These are phyloP conservation scores for Mollisia scopiformis DNA, from an alignment of 2,329 filamentous ascomycete species.

Conservation along the genomic window DNA sequence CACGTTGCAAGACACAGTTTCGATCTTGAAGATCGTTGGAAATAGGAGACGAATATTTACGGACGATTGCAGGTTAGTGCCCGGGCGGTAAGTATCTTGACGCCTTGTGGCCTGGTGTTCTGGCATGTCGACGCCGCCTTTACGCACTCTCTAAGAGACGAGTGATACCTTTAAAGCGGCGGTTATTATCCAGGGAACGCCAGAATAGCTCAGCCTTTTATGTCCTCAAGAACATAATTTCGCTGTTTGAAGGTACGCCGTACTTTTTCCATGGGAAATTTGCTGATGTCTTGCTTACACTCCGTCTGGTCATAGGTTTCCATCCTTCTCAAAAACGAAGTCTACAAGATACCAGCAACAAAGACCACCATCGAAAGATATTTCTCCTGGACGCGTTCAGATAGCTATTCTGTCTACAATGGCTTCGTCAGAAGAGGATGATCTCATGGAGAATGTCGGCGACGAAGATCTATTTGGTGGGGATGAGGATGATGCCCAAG, in stretches of 20 bases:
- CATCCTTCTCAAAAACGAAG: neutral
- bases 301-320: too few species aligned
- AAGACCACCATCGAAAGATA: neutral
- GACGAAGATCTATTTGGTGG: constrained; percentile 63
- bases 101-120: too few species aligned
- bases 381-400: neutral
- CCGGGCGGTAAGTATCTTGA: neutral
- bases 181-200: too few species aligned
- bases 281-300: neutral
- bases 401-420: constrained; percentile 8
- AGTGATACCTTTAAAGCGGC: too few species aligned
- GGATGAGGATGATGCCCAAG: constrained; percentile 44
- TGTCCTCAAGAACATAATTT: too few species aligned
- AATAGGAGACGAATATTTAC: neutral
- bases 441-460: constrained; percentile 41
- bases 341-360: neutral
- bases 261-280: neutral
- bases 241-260: neutral
- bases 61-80: neutral
- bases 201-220: too few species aligned
- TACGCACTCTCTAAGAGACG: too few species aligned
- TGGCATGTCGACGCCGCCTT: too few species aligned
- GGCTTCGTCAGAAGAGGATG: constrained; percentile 34
- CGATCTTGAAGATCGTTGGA: neutral
- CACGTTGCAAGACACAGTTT: neutral